These are phyloP conservation scores for Raffaelea albimanens DNA, from an alignment of 2,329 filamentous ascomycete genomes.

Conservation along the genomic window DNA sequence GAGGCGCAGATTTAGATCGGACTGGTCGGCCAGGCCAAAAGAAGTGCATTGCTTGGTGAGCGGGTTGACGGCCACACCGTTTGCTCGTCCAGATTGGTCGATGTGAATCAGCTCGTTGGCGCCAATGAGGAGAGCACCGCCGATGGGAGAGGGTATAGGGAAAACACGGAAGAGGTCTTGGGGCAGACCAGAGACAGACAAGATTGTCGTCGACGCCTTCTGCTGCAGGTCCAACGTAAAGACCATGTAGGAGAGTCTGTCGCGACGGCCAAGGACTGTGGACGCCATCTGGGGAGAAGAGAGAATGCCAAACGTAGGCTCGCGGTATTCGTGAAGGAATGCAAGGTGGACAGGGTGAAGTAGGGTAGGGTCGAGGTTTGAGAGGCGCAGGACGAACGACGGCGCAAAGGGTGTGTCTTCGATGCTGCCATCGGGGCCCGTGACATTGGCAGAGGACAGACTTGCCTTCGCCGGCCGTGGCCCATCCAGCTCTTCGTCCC, in stretches of 20 bases:
- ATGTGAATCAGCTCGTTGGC: slow-evolving; percentile 89
- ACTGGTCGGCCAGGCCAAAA: slow-evolving; percentile 81
- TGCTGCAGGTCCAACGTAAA: slow-evolving; percentile 93
- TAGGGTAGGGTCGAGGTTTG: slow-evolving; percentile 77
- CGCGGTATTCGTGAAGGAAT: slow-evolving; percentile 93
- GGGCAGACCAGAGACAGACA: slow-evolving; percentile 76
- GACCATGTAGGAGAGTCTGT: slow-evolving; percentile 83
- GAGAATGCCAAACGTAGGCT: slow-evolving; percentile 92
- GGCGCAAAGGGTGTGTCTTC: slow-evolving; percentile 70
- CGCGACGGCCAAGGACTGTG: slow-evolving; percentile 71
- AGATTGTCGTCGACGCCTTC: slow-evolving; percentile 81
- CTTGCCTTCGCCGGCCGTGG: slow-evolving; percentile 42
- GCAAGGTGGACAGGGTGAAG: slow-evolving; percentile 84
- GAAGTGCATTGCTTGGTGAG: slow-evolving; percentile 76
- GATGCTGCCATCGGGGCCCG: slow-evolving; percentile 32
- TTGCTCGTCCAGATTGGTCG: slow-evolving; percentile 89
- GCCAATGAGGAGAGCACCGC: slow-evolving; percentile 79
- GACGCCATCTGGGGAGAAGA: slow-evolving; percentile 68
- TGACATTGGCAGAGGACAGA: slow-evolving; percentile 22
- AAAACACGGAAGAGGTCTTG: slow-evolving; percentile 79
- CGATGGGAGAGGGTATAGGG: slow-evolving; percentile 75
- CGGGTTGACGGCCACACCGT: slow-evolving; percentile 84
- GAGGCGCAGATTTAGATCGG: slow-evolving; percentile 66
- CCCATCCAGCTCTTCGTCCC: slow-evolving; percentile 73
- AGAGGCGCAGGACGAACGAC: slow-evolving; percentile 88